Evolutionary conservation across 345 rosid genomes (phyloP).

Genomic region (Boechera retrofracta): DNA sequence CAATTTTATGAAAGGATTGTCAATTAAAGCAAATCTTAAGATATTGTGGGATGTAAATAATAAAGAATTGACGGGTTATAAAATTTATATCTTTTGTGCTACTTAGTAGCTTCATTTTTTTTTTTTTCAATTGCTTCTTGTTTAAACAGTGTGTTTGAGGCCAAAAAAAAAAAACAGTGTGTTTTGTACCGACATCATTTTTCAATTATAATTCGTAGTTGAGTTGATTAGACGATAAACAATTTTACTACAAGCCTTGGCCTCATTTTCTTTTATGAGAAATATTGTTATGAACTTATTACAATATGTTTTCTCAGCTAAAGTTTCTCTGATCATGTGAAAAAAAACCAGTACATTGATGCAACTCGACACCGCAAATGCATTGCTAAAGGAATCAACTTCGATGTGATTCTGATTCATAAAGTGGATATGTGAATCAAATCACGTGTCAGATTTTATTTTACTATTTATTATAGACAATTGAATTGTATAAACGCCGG

Average conservation of each 20-base stretch:
- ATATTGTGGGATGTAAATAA: not conserved
- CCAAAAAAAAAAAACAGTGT: not conserved
- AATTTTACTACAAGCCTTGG: not conserved
- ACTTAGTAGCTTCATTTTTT: not conserved
- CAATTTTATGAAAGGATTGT: too few species aligned
- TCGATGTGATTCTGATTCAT: conserved; percentile 25
- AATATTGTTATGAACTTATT: not conserved
- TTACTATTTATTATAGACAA: not conserved
- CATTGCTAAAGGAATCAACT: conserved; percentile 20
- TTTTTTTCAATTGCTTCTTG: not conserved
- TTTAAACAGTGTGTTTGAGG: not conserved
- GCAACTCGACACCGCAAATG: conserved; percentile 14
- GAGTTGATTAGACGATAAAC: not conserved
- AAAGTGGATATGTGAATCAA: conserved; percentile 20
- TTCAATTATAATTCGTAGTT: not conserved
- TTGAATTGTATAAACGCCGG: conserved; percentile 5
- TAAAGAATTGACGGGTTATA: not conserved
- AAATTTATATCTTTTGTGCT: not conserved
- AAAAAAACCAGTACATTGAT: conserved; percentile 12
- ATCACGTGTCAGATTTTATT: conserved; percentile 29
- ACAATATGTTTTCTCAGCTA: not conserved
- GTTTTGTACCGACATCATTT: not conserved
- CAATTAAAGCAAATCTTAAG: not conserved
- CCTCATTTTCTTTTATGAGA: not conserved
- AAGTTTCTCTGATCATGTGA: conserved; percentile 19